Conservation (phyloP, 768 basidiomycete genomes). For the Tylopilus subfusipes region DNA sequence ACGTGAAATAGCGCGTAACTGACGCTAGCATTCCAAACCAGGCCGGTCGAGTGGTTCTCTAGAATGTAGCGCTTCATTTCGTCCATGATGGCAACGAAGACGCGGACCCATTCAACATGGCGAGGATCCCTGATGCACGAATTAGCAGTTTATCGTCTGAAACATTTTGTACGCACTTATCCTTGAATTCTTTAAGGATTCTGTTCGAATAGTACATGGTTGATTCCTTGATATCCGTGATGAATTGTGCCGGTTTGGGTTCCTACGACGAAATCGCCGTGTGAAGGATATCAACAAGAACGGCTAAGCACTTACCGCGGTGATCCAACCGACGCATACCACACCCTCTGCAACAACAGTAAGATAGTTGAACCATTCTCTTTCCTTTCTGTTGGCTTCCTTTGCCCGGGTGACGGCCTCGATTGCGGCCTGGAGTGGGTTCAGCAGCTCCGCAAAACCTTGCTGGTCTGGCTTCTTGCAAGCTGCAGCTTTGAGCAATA, state of each 20-base stretch:
- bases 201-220: constrained; percentile 86
- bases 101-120: constrained; percentile 85
- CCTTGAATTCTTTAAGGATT: constrained; percentile 89
- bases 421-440: constrained; percentile 67
- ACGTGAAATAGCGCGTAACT: constrained; percentile 9
- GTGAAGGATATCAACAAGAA: neutral
- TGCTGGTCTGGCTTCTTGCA: constrained; percentile 80
- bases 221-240: constrained; percentile 83
- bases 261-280: constrained; percentile 35
- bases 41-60: constrained; percentile 81
- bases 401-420: constrained; percentile 76
- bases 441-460: constrained; percentile 53
- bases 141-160: constrained; percentile 4
- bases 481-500: constrained; percentile 62
- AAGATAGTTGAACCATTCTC: constrained; percentile 81
- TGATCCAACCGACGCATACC: constrained; percentile 83
- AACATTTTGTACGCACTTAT: constrained; percentile 56
- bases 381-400: constrained; percentile 73
- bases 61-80: constrained; percentile 78
- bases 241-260: constrained; percentile 74
- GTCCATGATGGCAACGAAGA: constrained; percentile 68
- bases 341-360: constrained; percentile 80
- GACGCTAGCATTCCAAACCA: constrained; percentile 86
- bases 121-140: constrained; percentile 62
- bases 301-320: constrained; percentile 51